A percentile compares a stretch with the other conserved stretches of the same genome.
These are phyloP conservation scores for Silene latifolia DNA, from an alignment of 148 eudicot genomes.

Conservation along the genomic window DNA sequence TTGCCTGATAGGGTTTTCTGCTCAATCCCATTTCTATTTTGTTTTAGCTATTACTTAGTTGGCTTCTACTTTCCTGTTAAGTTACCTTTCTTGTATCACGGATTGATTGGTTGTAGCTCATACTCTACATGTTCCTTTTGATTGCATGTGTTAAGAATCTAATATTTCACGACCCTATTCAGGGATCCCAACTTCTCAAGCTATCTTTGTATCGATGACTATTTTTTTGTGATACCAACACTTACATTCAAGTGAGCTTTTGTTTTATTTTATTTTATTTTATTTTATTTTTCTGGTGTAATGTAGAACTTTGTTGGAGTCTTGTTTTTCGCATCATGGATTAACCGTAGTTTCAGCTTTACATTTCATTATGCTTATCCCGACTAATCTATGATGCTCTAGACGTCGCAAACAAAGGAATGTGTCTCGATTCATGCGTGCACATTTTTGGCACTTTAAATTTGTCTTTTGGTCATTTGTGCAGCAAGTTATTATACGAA, in stretches of 20 bases:
- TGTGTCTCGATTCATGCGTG: background rate
- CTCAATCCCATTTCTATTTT: background rate
- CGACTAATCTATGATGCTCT: background rate
- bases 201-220: slow-evolving; percentile 36
- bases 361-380: background rate
- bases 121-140: background rate
- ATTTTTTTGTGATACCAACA: slow-evolving; percentile 43
- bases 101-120: slow-evolving; percentile 1
- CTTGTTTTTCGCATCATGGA: background rate
- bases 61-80: background rate
- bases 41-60: background rate
- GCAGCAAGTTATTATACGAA: background rate
- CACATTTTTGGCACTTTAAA: background rate
- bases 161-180: slow-evolving; percentile 11
- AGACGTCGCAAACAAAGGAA: background rate
- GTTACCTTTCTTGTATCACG: background rate
- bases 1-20: background rate
- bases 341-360: background rate
- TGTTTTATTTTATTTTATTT: too few relatives aligned
- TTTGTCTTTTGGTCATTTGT: background rate
- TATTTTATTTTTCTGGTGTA: background rate
- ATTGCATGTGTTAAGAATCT: background rate
- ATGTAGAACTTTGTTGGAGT: background rate
- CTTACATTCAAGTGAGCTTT: slow-evolving; percentile 46
- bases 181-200: slow-evolving; percentile 38